Conservation (phyloP, 352 stramenopile species). For the Nothophytophthora sp. region DNA sequence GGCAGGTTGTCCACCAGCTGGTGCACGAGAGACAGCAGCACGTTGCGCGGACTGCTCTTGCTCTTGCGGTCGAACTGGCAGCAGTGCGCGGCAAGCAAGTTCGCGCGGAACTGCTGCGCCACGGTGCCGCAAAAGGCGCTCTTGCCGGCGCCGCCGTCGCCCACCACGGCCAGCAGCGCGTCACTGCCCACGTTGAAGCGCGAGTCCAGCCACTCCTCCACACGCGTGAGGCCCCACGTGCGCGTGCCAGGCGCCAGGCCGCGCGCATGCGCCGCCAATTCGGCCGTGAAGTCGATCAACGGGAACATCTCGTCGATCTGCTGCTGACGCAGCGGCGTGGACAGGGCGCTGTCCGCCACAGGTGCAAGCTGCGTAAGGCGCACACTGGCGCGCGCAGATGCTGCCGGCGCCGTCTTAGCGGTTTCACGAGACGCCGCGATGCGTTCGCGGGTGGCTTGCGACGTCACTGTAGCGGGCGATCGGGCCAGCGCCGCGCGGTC, state of each 20-base stretch:
- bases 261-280: slow-evolving; percentile 45
- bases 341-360: slow-evolving; percentile 68
- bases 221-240: slow-evolving; percentile 64
- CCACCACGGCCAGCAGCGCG: slow-evolving; percentile 64
- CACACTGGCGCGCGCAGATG: slow-evolving; percentile 20
- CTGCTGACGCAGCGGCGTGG: slow-evolving; percentile 56
- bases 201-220: slow-evolving; percentile 78
- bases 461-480: slow-evolving; percentile 49
- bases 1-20: slow-evolving; percentile 71
- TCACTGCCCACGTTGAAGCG: slow-evolving; percentile 65
- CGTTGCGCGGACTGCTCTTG: slow-evolving; percentile 69
- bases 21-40: slow-evolving; percentile 82
- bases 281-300: slow-evolving; percentile 61
- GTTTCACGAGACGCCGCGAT: slow-evolving; percentile 46
- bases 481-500: slow-evolving; percentile 49
- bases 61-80: slow-evolving; percentile 79
- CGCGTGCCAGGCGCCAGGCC: slow-evolving; percentile 49
- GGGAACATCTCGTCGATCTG: slow-evolving; percentile 87
- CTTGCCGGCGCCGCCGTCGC: slow-evolving; percentile 72
- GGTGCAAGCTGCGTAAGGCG: slow-evolving; percentile 66
- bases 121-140: slow-evolving; percentile 59
- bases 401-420: slow-evolving; percentile 11
- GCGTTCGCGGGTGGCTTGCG: slow-evolving; percentile 45
- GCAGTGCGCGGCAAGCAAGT: slow-evolving; percentile 69
- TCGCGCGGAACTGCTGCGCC: slow-evolving; percentile 47